These are phyloP conservation scores for Ambrosia hybrid DNA, from an alignment of 140 eudicot species.

Conservation along the genomic window DNA sequence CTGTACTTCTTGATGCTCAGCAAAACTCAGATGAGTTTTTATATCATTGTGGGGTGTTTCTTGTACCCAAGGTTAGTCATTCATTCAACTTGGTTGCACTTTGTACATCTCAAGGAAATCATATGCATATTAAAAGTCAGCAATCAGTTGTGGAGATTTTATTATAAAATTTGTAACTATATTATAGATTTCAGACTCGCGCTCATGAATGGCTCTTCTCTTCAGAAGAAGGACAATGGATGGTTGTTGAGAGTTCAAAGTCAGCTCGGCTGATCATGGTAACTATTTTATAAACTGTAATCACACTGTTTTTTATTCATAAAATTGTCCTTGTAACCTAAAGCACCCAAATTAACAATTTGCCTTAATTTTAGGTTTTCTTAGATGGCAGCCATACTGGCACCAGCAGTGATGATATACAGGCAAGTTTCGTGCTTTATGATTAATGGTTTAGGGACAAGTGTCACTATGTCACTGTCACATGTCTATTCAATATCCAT, in stretches of 20 bases:
- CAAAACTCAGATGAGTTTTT: slow-evolving; percentile 47
- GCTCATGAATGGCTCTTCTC: slow-evolving; percentile 87
- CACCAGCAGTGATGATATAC: slow-evolving; percentile 73
- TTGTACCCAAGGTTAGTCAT: slow-evolving; percentile 76
- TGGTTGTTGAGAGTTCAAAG: slow-evolving; percentile 79
- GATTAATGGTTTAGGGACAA: not conserved
- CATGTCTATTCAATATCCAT: slow-evolving; percentile 17
- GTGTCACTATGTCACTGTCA: slow-evolving; percentile 9
- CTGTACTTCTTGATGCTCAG: slow-evolving; percentile 87
- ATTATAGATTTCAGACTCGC: slow-evolving; percentile 68
- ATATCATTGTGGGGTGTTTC: slow-evolving; percentile 77
- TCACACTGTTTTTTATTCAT: not conserved
- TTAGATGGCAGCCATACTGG: slow-evolving; percentile 63
- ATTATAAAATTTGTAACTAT: slow-evolving; percentile 37
- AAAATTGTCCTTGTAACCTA: not conserved
- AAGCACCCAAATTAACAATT: not conserved
- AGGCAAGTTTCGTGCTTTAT: slow-evolving; percentile 42
- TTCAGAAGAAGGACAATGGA: slow-evolving; percentile 99
- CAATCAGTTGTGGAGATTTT: slow-evolving; percentile 12
- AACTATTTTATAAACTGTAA: slow-evolving; percentile 12
- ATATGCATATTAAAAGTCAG: not conserved
- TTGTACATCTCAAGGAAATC: slow-evolving; percentile 16
- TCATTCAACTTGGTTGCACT: slow-evolving; percentile 7
- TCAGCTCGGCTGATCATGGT: slow-evolving; percentile 94
- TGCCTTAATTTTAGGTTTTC: slow-evolving; percentile 50